Conservation (phyloP, 1,284 basidiomycete genomes). For the Microbotryum violaceum region DNA sequence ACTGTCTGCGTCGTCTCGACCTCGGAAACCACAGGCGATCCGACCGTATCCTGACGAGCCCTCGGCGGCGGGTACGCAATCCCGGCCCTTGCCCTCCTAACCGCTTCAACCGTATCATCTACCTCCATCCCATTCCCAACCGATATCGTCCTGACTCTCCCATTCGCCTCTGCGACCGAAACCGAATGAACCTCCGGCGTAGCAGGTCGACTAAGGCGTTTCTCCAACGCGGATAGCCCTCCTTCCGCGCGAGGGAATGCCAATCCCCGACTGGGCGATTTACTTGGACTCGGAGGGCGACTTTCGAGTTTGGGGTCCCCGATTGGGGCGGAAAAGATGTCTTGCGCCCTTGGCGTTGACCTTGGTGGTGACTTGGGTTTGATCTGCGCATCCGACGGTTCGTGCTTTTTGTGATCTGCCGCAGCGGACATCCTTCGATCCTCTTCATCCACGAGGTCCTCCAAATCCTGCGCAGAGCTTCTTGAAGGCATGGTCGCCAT, state of each 20-base stretch:
- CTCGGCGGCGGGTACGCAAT: too few species aligned
- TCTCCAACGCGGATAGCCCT: slow-evolving; percentile 20
- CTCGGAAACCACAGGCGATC: too few species aligned
- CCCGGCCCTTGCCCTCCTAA: neutral
- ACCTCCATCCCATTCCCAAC: neutral
- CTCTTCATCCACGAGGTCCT: slow-evolving; percentile 19
- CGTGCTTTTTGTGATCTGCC: neutral
- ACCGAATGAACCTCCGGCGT: slow-evolving; percentile 2
- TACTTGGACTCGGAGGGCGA: neutral
- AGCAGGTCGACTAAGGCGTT: slow-evolving; percentile 11
- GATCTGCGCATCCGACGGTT: neutral
- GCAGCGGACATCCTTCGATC: neutral
- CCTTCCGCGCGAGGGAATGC: neutral
- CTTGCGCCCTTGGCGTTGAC: slow-evolving; percentile 1
- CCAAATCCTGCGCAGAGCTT: slow-evolving; percentile 20
- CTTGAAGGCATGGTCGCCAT: neutral
- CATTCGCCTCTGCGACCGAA: neutral
- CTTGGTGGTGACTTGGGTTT: neutral
- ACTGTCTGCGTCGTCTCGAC: too few species aligned
- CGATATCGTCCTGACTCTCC: neutral
- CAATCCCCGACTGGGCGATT: neutral
- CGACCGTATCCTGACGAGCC: too few species aligned
- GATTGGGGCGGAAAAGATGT: slow-evolving; percentile 8
- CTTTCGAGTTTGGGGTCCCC: neutral
- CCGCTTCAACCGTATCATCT: slow-evolving; percentile 6